phyloP scores from a whole-genome alignment of 208 protist genomes.

The Trypanosoma rangeli region DNA sequence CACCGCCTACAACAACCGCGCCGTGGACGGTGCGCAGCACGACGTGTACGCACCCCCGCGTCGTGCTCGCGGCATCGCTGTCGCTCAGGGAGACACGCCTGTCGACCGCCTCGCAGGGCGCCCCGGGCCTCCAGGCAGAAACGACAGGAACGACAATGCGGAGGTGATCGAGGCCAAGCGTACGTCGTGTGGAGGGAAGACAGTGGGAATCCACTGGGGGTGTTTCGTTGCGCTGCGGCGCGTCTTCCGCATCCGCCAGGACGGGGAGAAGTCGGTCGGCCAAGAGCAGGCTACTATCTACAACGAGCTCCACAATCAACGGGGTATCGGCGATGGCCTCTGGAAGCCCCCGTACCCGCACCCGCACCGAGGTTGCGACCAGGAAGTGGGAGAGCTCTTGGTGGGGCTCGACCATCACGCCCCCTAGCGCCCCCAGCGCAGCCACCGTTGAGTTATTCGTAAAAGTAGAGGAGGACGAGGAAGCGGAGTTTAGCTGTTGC shows the following conservation, averaged over 20 bases:
- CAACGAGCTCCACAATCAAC: constrained; percentile 8
- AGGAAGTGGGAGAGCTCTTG: constrained; percentile 3
- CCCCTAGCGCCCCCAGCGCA: neutral
- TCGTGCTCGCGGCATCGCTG: neutral
- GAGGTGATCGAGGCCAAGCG: constrained; percentile 17
- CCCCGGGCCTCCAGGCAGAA: neutral
- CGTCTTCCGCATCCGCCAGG: neutral
- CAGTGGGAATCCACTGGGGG: too few relatives aligned
- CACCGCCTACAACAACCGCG: constrained; percentile 22
- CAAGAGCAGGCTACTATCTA: neutral
- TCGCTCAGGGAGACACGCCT: neutral
- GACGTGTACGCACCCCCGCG: constrained; percentile 20
- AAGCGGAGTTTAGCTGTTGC: neutral
- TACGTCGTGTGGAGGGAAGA: neutral
- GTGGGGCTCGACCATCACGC: neutral
- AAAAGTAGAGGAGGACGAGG: neutral
- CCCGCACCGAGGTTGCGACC: constrained; percentile 10
- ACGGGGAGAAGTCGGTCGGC: constrained; percentile 10
- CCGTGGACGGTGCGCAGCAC: constrained; percentile 23
- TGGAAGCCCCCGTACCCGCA: constrained; percentile 18
- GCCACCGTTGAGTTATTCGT: neutral
- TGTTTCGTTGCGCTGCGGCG: neutral
- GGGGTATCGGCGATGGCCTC: neutral
- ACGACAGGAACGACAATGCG: constrained; percentile 18
- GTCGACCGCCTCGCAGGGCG: neutral